phyloP scores from a whole-genome alignment of 1,284 basidiomycete genomes.

The Coniophora puteana region DNA sequence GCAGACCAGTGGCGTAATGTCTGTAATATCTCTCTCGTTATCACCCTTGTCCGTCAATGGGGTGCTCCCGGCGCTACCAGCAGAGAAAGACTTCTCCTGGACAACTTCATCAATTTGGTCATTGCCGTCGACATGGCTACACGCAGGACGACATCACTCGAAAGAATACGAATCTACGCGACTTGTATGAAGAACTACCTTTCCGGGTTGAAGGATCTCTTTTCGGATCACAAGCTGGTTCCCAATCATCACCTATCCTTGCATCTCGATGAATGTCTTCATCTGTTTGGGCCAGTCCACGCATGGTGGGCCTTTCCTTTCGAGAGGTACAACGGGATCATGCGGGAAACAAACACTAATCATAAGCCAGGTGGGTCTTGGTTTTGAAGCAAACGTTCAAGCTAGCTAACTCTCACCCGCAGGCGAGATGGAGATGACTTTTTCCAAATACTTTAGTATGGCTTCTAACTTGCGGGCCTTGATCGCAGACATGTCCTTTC shows the following conservation, averaged over 20 bases:
- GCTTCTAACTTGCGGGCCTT: neutral
- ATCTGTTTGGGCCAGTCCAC: conserved; percentile 20
- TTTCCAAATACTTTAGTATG: neutral
- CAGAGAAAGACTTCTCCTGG: conserved; percentile 10
- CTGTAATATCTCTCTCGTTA: conserved; percentile 21
- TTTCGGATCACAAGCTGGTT: conserved; percentile 6
- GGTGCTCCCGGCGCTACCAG: neutral
- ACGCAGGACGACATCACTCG: conserved; percentile 2
- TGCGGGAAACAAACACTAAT: conserved; percentile 6
- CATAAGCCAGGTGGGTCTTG: neutral
- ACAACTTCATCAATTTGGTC: conserved; percentile 17
- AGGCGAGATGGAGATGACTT: conserved; percentile 1
- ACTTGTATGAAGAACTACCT: conserved; percentile 15
- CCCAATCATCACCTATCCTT: conserved; percentile 22
- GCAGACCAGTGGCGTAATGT: conserved; percentile 30
- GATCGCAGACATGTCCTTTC: neutral
- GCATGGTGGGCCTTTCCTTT: conserved; percentile 22
- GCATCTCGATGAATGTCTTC: conserved; percentile 16
- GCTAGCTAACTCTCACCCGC: too few species aligned
- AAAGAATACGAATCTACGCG: conserved; percentile 7
- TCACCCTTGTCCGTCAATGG: conserved; percentile 15
- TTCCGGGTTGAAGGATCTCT: conserved; percentile 8
- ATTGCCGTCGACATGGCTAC: conserved; percentile 11
- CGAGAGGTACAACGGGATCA: conserved; percentile 12
- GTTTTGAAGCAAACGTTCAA: too few species aligned